A percentile compares a stretch with the other conserved stretches of the same genome.
Evolutionary conservation across 169 alveolate species (phyloP).

Genomic region (Eimeria praecox): DNA sequence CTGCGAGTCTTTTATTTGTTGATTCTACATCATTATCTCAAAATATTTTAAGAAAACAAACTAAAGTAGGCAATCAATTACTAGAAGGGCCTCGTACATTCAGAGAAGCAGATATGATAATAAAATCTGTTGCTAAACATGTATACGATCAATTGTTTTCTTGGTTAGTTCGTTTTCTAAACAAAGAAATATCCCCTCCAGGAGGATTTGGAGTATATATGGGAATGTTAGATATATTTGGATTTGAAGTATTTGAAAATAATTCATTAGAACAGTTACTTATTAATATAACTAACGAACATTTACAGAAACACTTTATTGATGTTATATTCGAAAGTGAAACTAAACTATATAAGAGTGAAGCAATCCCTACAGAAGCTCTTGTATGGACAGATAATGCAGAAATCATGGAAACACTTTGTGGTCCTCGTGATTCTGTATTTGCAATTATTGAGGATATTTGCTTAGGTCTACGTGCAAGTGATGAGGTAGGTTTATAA

Average conservation of each 20-base stretch:
- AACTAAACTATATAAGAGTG: conserved; percentile 88
- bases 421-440: conserved; percentile 86
- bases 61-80: conserved; percentile 89
- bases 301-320: conserved; percentile 96
- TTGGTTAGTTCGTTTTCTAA: conserved; percentile 96
- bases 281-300: conserved; percentile 99
- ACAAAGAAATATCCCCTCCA: conserved; percentile 93
- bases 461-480: conserved; percentile 93
- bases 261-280: conserved; percentile 99
- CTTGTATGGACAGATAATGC: conserved; percentile 88
- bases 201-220: conserved; percentile 91
- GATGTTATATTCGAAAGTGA: conserved; percentile 95
- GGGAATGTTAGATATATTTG: conserved; percentile 98
- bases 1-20: conserved; percentile 90
- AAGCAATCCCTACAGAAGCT: conserved; percentile 92
- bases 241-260: conserved; percentile 97
- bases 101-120: conserved; percentile 90
- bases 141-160: conserved; percentile 97
- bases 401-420: conserved; percentile 52
- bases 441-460: conserved; percentile 93
- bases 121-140: conserved; percentile 96
- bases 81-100: conserved; percentile 92
- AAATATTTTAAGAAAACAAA: conserved; percentile 86
- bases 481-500: conserved; percentile 84
- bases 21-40: conserved; percentile 61